Percentiles rank a stretch among this genome's conserved stretches.
These are phyloP conservation scores for Volvox africanus DNA, from an alignment of 139 green algal genomes.

Conservation along the genomic window DNA sequence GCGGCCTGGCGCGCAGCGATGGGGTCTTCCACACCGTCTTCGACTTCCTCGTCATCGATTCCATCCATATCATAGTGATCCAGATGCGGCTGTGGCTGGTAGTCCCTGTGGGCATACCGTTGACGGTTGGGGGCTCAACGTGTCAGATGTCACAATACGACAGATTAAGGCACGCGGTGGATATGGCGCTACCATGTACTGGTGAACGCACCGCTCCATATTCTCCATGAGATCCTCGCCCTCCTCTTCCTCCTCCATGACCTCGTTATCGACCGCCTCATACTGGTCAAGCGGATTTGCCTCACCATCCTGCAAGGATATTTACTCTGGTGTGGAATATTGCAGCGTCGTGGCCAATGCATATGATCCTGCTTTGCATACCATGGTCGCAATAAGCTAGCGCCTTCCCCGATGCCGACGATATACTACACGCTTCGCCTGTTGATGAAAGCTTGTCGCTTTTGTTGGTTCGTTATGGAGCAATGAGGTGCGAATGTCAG, in stretches of 20 bases:
- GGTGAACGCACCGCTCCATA: constrained; percentile 75
- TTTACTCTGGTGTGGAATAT: not conserved
- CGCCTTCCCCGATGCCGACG: not conserved
- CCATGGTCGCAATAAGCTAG: not conserved
- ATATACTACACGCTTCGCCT: too few species aligned
- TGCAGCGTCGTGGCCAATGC: too few species aligned
- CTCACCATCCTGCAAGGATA: constrained; percentile 29
- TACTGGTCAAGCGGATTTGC: constrained; percentile 36
- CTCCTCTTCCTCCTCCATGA: constrained; percentile 68
- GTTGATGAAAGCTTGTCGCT: too few species aligned
- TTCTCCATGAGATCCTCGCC: constrained; percentile 94
- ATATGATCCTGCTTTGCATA: not conserved
- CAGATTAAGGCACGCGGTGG: too few species aligned
- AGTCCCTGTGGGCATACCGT: constrained; percentile 83
- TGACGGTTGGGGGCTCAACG: not conserved
- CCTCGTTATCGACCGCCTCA: constrained; percentile 53
- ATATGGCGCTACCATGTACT: too few species aligned
- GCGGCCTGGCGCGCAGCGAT: constrained; percentile 65
- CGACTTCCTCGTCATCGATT: constrained; percentile 81
- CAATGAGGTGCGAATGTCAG: too few species aligned
- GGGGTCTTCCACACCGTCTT: constrained; percentile 75
- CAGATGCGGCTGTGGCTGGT: constrained; percentile 87
- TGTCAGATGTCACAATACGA: too few species aligned
- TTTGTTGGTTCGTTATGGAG: too few species aligned
- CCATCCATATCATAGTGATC: constrained; percentile 93